Evolutionary conservation across 1,139 yeast genomes (phyloP), one percentile per base, ranked within the genome.

Genomic region (Wickerhamomyces sp.): DNA sequence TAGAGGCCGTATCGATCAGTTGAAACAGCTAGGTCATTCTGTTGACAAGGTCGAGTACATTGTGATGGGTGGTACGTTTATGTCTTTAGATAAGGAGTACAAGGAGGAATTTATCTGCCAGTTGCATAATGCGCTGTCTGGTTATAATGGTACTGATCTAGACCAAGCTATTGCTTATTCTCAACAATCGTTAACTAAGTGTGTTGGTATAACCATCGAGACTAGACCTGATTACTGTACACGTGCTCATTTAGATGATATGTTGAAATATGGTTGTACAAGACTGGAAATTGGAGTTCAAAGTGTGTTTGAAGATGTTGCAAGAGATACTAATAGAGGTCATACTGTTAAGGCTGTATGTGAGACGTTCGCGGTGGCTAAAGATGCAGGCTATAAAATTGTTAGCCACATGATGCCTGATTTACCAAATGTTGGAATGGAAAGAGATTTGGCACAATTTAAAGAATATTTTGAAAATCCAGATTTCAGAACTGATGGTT

Each of bases 371-470:
- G 89, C 89, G 1, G 79, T 86, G 34, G 96, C 98, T 19, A 92
- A 92, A 61, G 99, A 92, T 64, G 95, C 98, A 0, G 99, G 99
- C 7, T 92, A 90, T 65, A 92, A 92, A 64, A 95, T 92, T 39
- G 98, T 92, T 24, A 82, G 95, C 49, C 99, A 92, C 67, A 92
- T 92, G 99, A 92, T 92, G 99, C 99, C 99, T 16, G 98, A 92
- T 70, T 71, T 92, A 54, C 99, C 99, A 16, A 92, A 92, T 57
- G 97, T 92, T 40, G 98, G 98, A 14, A 87, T 90, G 96, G 98
- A 92, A 65, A 77, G 99, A 61, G 99, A 92, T 61, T 69, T 92
- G 51, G 96, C 89, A 55, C 99, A 92, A 65, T 92, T 92, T 59
- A 78, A 82, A 55, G 98, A 92, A 61, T 92, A 92, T 66, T 94